These are phyloP conservation scores for Cryptococcus sp. DNA, from an alignment of 1,284 basidiomycete genomes.

Conservation along the genomic window DNA sequence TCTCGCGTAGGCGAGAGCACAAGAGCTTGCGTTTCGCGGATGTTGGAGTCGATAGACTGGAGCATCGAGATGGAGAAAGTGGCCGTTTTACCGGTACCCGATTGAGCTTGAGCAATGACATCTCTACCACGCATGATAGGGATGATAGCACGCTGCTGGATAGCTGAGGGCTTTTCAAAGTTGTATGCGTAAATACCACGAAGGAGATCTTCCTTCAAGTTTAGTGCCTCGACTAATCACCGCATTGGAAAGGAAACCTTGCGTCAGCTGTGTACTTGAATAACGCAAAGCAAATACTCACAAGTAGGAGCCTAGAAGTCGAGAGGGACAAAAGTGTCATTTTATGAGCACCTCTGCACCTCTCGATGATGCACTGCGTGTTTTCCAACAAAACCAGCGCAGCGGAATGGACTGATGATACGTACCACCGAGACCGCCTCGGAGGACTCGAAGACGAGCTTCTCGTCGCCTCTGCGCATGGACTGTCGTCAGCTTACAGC, in stretches of 20 bases:
- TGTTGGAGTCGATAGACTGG: slow-evolving; percentile 89
- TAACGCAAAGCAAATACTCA: slow-evolving; percentile 29
- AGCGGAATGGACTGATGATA: slow-evolving; percentile 24
- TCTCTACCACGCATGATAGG: slow-evolving; percentile 94
- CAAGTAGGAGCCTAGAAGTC: slow-evolving; percentile 54
- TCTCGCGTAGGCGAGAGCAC: slow-evolving; percentile 94
- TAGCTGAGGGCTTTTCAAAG: slow-evolving; percentile 98
- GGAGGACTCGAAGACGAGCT: slow-evolving; percentile 97
- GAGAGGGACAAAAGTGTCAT: slow-evolving; percentile 52
- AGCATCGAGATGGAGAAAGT: slow-evolving; percentile 94
- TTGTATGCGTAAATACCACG: slow-evolving; percentile 99
- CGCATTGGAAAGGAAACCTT: not conserved
- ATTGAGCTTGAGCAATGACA: slow-evolving; percentile 98
- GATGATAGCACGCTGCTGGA: slow-evolving; percentile 95
- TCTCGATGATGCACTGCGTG: slow-evolving; percentile 43
- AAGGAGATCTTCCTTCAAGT: slow-evolving; percentile 90
- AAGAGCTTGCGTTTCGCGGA: slow-evolving; percentile 95
- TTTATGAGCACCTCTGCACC: slow-evolving; percentile 50
- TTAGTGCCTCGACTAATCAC: slow-evolving; percentile 87
- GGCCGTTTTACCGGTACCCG: slow-evolving; percentile 99
- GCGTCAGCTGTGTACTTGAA: not conserved
- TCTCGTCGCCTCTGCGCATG: slow-evolving; percentile 55
- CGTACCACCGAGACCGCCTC: slow-evolving; percentile 77
- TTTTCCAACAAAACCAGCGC: slow-evolving; percentile 12
- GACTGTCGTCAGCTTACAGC: slow-evolving; percentile 1